Base-by-base conservation (phyloP, 192 early-diverging fungal species). In the Coemansia biformis region DNA sequence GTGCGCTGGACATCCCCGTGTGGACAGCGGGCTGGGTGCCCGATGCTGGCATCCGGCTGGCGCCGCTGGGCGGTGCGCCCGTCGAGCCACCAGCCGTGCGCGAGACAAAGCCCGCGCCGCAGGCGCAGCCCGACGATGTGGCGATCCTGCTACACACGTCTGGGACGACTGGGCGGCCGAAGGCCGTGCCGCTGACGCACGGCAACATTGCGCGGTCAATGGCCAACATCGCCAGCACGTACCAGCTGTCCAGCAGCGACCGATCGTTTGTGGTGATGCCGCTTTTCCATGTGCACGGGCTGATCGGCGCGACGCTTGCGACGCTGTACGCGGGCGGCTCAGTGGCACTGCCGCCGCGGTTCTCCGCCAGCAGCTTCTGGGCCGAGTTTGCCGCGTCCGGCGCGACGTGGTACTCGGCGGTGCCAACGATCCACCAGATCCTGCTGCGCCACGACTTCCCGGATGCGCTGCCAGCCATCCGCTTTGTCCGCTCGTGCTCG, bases 371-470 rank as follows among this genome's bases (percentile, higher is more conserved):
- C 16, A 57, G 59, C 31, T 92, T 92, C 59, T 92, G 90, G 90
- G 51, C 63, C 24, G 86, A 92, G 65, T 83, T 84, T 47, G 43
- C 63, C 13, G 80, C 69, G 3, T 63, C 77, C 16, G 56, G 55
- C 14, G 77, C 78, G 38, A 86, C 67, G 57, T 88, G 84, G 83
- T 86, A 86, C 62, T 79, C 83, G 23, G 83, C 81, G 7, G 88
- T 90, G 24, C 89, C 89, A 15, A 88, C 88, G 4, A 90, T 92
- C 58, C 88, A 90, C 65, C 89, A 92, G 66, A 87, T 90, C 22
- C 73, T 90, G 14, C 63, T 92, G 38, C 57, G 56, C 21, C 60
- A 74, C 8, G 59, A 52, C 26, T 14, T 63, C 8, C 72, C 72
- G 0, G 57, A 24, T 0, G 28, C 54, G 2, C 9, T 71, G 14